phyloP scores from a whole-genome alignment of 257 asterid genomes.

The Nicotiana paniculata region DNA sequence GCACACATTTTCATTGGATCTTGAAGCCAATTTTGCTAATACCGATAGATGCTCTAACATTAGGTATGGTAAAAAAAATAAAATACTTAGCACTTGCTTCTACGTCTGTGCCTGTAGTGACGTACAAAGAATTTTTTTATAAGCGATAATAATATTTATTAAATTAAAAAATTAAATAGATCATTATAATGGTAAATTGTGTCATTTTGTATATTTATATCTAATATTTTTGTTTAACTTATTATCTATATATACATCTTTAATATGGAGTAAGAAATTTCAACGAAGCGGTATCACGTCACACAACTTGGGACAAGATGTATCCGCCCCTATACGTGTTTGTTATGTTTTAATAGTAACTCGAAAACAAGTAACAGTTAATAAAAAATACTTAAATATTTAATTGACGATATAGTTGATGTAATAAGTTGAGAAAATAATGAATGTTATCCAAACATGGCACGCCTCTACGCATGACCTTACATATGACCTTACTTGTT shows the following conservation, averaged over 20 bases:
- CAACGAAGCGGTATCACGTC: no score
- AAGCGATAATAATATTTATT: no score
- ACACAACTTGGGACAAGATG: no score
- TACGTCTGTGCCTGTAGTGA: not conserved
- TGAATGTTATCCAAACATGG: not conserved
- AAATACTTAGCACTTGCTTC: not conserved
- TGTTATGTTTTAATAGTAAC: not conserved
- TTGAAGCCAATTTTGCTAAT: conserved; percentile 13
- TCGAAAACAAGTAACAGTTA: not conserved
- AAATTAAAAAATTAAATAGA: no score
- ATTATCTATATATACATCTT: no score
- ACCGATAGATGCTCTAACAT: conserved; percentile 17
- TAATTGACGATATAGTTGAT: not conserved
- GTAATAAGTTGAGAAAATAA: not conserved
- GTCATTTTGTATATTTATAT: no score
- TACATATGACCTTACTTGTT: not conserved
- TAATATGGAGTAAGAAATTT: no score
- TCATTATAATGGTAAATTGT: no score
- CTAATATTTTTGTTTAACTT: no score
- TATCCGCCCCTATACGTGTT: no score
- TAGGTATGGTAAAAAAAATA: not conserved
- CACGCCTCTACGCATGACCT: conserved; percentile 15
- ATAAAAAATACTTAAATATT: not conserved
- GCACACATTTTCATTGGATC: conserved; percentile 21
- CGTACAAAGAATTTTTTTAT: no score